Base-by-base conservation (phyloP, 768 basidiomycete genomes). In the Tulasnella sp. region DNA sequence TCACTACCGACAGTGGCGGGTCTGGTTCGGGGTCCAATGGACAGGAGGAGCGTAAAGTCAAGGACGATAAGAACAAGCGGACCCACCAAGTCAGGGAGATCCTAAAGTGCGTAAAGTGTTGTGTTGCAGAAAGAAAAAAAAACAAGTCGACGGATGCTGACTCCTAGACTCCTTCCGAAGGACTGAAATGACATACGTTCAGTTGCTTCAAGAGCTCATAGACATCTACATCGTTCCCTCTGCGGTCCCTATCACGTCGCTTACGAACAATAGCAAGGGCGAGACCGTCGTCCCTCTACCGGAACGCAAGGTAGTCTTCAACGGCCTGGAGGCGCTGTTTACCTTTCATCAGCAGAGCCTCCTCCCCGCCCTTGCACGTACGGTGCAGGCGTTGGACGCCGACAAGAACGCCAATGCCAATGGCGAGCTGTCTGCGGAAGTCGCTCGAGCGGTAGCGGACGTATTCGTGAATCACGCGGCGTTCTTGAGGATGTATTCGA, bases 401-500 rank as follows among this genome's bases (percentile, higher is more conserved):
- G 74, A 75, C 30, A 67, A 78, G 12, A 69, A 73, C 41, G 73
- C 75, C 17, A 89, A 92, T 66, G 71, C 75, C 2, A 84, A 88
- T 61, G 91, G 89, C 0, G 79, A 81, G 59, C 67, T 87, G 38
- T 90, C 92, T 0, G 70, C 83, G 53, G 74, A 74, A 46, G 87
- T 89, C 12, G 90, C 89, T 0, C 85, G 79, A 60, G 78, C 80
- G 12, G 85, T 99, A 38, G 93, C 89, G 5, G 79, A 84, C 59
- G 92, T 89, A 49, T 99, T 98, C 71, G 74, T 90, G 56, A 87
- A 85, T 54, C 92, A 99, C 70, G 89, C 92, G 29, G 92, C 94
- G 3, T 97, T 97, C 75, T 91, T 99, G 89, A 89, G 78, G 74
- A 97, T 98, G 87, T 99, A 99, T 70, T 92, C 92, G 30, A 87